A percentile compares a stretch with the other conserved stretches of the same genome.
phyloP scores from a whole-genome alignment of 2,329 filamentous ascomycete species.

The Laburnicola sp. region DNA sequence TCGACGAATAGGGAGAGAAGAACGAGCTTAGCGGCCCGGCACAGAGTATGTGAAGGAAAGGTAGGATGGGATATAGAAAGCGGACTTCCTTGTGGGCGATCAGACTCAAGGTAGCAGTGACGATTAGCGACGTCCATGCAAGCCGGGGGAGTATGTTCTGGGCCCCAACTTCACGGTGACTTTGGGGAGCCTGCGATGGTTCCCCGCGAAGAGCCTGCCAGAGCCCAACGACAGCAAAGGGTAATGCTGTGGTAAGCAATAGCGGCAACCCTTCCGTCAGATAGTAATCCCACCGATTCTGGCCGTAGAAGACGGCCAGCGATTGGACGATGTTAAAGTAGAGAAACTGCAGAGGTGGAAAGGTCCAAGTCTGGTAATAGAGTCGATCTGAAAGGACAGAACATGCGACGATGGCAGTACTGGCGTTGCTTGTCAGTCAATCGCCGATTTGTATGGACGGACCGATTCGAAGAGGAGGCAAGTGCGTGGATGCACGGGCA shows the following conservation, averaged over 20 bases:
- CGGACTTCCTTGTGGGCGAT: slow-evolving; percentile 96
- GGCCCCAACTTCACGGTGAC: slow-evolving; percentile 12
- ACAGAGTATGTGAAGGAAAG: slow-evolving; percentile 79
- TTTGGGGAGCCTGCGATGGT: not conserved
- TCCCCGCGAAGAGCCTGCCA: slow-evolving; percentile 48
- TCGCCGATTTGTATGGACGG: slow-evolving; percentile 17
- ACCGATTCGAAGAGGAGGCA: slow-evolving; percentile 11
- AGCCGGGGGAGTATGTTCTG: slow-evolving; percentile 30
- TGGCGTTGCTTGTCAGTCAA: slow-evolving; percentile 35
- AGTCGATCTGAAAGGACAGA: slow-evolving; percentile 71
- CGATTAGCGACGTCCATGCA: slow-evolving; percentile 54
- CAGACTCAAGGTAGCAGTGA: slow-evolving; percentile 69
- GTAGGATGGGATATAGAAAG: slow-evolving; percentile 91
- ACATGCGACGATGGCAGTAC: slow-evolving; percentile 61
- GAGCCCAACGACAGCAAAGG: slow-evolving; percentile 71
- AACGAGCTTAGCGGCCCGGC: slow-evolving; percentile 68
- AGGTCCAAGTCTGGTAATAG: slow-evolving; percentile 84
- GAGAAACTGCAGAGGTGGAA: slow-evolving; percentile 84
- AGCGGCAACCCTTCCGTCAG: slow-evolving; percentile 86
- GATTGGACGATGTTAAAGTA: slow-evolving; percentile 89
- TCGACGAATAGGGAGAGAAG: slow-evolving; percentile 53
- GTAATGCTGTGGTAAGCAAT: slow-evolving; percentile 79
- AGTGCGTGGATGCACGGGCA: slow-evolving; percentile 19
- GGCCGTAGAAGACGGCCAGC: slow-evolving; percentile 89
- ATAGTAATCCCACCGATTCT: slow-evolving; percentile 91